Percentiles rank a stretch among this genome's conserved stretches.
Conservation (phyloP, 2,329 filamentous ascomycete genomes). For the Gaeumannomyces sp. region DNA sequence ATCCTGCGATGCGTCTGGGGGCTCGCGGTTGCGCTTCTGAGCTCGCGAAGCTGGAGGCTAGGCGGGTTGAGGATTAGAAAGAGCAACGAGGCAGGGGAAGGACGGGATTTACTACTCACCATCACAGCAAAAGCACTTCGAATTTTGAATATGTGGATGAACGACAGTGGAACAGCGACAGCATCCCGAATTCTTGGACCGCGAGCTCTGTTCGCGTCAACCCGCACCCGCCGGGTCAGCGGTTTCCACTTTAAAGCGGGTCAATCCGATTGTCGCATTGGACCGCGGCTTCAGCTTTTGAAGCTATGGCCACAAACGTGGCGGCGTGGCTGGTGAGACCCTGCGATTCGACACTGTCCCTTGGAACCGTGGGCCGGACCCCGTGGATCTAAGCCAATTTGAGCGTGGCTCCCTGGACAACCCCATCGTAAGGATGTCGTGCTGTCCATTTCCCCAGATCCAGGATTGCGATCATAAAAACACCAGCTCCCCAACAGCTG, state of each 20-base stretch:
- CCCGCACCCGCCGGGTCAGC: no score
- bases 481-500: background rate
- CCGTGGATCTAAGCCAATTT: background rate
- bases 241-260: background rate
- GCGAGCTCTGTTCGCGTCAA: background rate
- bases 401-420: constrained; percentile 6
- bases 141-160: background rate
- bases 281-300: background rate
- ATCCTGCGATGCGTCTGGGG: constrained; percentile 18
- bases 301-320: background rate
- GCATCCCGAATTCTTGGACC: background rate
- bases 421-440: background rate
- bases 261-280: background rate
- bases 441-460: constrained; percentile 10
- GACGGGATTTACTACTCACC: background rate
- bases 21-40: constrained; percentile 30
- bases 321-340: background rate
- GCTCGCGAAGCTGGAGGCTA: constrained; percentile 21
- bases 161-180: background rate
- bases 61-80: background rate
- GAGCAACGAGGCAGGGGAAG: no score
- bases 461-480: background rate
- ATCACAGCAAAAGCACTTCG: background rate
- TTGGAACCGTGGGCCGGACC: no score
- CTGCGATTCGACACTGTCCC: background rate